Base-by-base conservation (phyloP, 129 eudicot species). In the Chrysanthemum seticuspe region DNA sequence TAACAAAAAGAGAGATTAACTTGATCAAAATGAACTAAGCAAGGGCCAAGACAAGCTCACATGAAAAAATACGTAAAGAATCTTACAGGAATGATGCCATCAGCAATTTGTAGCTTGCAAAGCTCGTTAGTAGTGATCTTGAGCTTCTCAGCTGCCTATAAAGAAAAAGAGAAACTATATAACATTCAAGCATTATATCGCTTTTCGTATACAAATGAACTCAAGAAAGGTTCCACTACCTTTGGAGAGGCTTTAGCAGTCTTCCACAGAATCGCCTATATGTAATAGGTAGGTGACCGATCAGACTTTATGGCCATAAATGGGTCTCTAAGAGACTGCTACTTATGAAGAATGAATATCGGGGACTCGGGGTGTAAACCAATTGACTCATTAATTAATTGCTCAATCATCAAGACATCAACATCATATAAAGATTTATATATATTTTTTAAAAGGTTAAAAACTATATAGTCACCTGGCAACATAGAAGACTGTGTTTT, bases 131-230 rank as follows among this genome's bases (percentile, higher is more conserved):
- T 91, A 67, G 98, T 92, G 51, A 92, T 92, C 76, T 79, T 92
- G 77, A 92, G 94, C 85, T 81, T 87, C 85, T 85, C 83, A 71
- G 98, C 98, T 52, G 98, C 98, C 98, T 92, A 91, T 62, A 11
- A 34, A 36, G 21, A 36, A n/a, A 36, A 80, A 64, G 60, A 44
- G 11, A 27, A 27, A 27, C 31, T 27, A 56, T 15, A 77, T 59
- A 81, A 73, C 36, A 8, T 70, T 66, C 13, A 15, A 62, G 55
- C 36, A 68, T 63, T 47, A 13, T 29, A 68, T 40, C 13, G 10
- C 21, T 40, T 6, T 36, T 3, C 3, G 6, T 36, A 78, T 45
- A 67, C 6, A 53, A 40, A 49, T 47, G 64, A 57, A 51, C 57
- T 67, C 23, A 21, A 44, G 47, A 57, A 67, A 23, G 19, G n/a